Base-by-base conservation (phyloP, 495 filamentous ascomycete species). In the Amphirosellinia nigrospora region DNA sequence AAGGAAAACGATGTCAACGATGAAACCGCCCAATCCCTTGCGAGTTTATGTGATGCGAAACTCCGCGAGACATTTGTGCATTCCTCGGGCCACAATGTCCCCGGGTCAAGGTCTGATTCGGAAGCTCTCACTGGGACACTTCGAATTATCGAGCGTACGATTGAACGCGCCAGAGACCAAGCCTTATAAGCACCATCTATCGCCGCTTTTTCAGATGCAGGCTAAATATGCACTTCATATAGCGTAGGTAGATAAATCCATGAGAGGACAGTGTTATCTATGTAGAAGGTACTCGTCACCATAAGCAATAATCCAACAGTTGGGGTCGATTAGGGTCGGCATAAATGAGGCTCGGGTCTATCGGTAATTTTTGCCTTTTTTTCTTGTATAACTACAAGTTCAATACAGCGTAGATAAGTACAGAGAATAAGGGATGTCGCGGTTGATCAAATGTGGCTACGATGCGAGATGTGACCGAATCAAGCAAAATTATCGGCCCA, bases 61-160 rank as follows among this genome's bases (percentile, higher is more conserved):
- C 15, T 39, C 32, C 52, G 70, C 4, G 55, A 62, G 30, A 38
- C 21, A 15, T 68, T 72, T 23, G 1, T 64, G 10, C 70, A 72
- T 64, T 41, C 59, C 0, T 30, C 69, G 10, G 70, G 70, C 16
- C 70, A 72, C 15, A 66, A 55, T 15, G 65, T 72, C 15, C 70
- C 70, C 1, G 70, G 70, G 41, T 56, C 70, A 9, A 60, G 50
- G 55, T 69, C 30, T 45, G 65, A 46, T 39, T 60, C 58, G 36
- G 64, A 59, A 30, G 64, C 53, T 26, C 52, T 68, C 5, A 34
- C 43, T 15, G 70, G 65, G 65, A 50, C 70, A 15, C 38, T 72
- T 52, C 45, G 64, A 38, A 59, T 50, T 23, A 69, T 72, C 13
- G 70, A 72, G 56, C 70, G 64, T 1, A 69, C 70, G 13, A 64